These are phyloP conservation scores for Claviceps cyperi DNA, from an alignment of 2,329 filamentous ascomycete genomes.

Conservation along the genomic window DNA sequence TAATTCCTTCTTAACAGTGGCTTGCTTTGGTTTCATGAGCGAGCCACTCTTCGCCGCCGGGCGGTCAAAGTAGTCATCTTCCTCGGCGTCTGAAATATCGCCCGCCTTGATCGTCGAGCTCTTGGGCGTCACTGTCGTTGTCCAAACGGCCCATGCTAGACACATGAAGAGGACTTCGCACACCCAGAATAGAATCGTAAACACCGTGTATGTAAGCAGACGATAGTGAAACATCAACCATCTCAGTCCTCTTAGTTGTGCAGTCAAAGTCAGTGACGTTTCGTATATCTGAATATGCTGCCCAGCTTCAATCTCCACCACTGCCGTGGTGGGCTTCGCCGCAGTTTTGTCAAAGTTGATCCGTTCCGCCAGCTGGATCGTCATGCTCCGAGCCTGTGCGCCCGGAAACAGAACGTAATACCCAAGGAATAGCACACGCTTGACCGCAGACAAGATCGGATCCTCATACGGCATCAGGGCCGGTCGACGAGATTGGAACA, in stretches of 20 bases:
- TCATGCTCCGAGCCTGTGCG: constrained; percentile 47
- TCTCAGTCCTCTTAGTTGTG: constrained; percentile 59
- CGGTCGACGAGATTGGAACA: constrained; percentile 55
- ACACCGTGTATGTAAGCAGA: constrained; percentile 50
- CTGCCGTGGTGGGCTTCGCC: constrained; percentile 30
- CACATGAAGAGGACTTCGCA: constrained; percentile 55
- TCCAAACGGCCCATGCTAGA: constrained; percentile 47
- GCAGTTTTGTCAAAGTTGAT: constrained; percentile 41
- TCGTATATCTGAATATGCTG: constrained; percentile 64
- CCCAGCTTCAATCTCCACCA: constrained; percentile 54
- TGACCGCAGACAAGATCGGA: constrained; percentile 46
- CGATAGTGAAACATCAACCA: constrained; percentile 83
- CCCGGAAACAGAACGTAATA: constrained; percentile 55
- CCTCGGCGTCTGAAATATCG: constrained; percentile 7
- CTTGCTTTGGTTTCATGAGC: constrained; percentile 26
- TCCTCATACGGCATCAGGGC: constrained; percentile 71
- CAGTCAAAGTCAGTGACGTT: constrained; percentile 53
- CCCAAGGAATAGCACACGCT: constrained; percentile 47
- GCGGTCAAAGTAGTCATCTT: constrained; percentile 23
- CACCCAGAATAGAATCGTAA: constrained; percentile 61
- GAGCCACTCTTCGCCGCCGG: constrained; percentile 24
- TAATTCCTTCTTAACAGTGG: constrained; percentile 26
- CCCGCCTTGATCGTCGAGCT: constrained; percentile 5
- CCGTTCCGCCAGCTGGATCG: constrained; percentile 58
- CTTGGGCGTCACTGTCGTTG: constrained; percentile 16